phyloP scores from a whole-genome alignment of 2,329 filamentous ascomycete genomes.

The Hypoxylon sp. region DNA sequence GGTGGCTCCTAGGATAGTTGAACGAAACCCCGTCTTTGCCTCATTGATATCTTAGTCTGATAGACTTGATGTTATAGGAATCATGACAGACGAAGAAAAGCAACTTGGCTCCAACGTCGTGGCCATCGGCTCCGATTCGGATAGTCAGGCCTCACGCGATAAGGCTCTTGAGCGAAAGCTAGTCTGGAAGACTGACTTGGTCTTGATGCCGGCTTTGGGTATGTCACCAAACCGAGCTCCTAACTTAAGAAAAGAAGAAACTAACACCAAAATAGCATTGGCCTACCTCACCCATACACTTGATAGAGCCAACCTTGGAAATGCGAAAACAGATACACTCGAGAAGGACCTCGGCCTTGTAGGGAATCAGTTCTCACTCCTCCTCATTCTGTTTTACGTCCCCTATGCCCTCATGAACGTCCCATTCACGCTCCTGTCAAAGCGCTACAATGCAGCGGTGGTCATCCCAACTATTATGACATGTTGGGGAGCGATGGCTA shows the following conservation, averaged over 20 bases:
- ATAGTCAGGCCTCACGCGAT: constrained; percentile 1
- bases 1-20: too few relatives aligned
- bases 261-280: constrained; percentile 13
- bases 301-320: constrained; percentile 45
- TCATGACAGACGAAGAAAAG: constrained; percentile 14
- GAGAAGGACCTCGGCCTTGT: constrained; percentile 43
- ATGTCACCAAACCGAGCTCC: background rate
- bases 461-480: constrained; percentile 43
- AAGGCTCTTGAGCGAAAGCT: constrained; percentile 18
- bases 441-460: constrained; percentile 41
- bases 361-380: constrained; percentile 45
- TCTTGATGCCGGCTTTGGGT: constrained; percentile 33
- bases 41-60: too few relatives aligned
- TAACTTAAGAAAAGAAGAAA: too few relatives aligned
- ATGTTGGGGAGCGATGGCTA: constrained; percentile 41
- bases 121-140: constrained; percentile 15
- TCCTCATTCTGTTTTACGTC: constrained; percentile 48
- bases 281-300: constrained; percentile 41
- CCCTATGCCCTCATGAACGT: constrained; percentile 44
- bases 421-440: constrained; percentile 40
- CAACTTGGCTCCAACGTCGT: constrained; percentile 6
- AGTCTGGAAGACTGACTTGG: constrained; percentile 32
- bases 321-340: constrained; percentile 45
- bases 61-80: too few relatives aligned
- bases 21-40: too few relatives aligned